Percentiles rank a stretch among this genome's conserved stretches.
Conservation (phyloP, 768 basidiomycete genomes). For the Trametes elegans region DNA sequence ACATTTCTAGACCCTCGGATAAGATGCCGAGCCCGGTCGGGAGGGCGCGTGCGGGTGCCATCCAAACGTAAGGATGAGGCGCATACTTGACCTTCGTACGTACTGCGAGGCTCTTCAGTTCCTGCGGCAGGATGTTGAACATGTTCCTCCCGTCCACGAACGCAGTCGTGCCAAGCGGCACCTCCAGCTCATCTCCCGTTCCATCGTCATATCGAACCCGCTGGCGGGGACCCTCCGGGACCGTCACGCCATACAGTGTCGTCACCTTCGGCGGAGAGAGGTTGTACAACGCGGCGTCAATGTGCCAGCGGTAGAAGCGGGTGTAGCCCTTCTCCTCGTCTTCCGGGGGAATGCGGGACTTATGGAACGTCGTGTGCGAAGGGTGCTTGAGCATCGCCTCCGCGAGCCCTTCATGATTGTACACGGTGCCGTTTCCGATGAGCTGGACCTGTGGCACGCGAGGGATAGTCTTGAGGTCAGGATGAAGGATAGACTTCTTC, state of each 20-base stretch:
- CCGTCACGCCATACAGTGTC: slow-evolving; percentile 74
- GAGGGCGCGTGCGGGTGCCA: slow-evolving; percentile 71
- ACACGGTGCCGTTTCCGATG: slow-evolving; percentile 84
- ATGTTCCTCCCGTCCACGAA: slow-evolving; percentile 80
- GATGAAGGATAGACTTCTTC: slow-evolving; percentile 80
- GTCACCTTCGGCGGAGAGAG: slow-evolving; percentile 81
- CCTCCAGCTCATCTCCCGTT: slow-evolving; percentile 76
- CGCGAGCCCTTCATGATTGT: slow-evolving; percentile 77
- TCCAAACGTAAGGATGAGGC: slow-evolving; percentile 90
- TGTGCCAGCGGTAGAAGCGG: slow-evolving; percentile 92
- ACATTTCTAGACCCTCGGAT: slow-evolving; percentile 69
- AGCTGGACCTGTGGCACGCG: slow-evolving; percentile 88
- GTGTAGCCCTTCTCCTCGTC: slow-evolving; percentile 78
- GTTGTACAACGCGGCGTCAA: slow-evolving; percentile 83
- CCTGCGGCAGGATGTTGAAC: slow-evolving; percentile 73
- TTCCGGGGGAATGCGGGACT: slow-evolving; percentile 66
- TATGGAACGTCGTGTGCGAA: slow-evolving; percentile 84
- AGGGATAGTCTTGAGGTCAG: slow-evolving; percentile 89
- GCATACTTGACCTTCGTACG: slow-evolving; percentile 73
- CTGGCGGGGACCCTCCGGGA: slow-evolving; percentile 68
- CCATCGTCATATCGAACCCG: slow-evolving; percentile 80
- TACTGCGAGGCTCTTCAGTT: slow-evolving; percentile 79
- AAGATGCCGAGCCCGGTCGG: slow-evolving; percentile 84
- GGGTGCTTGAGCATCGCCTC: slow-evolving; percentile 83
- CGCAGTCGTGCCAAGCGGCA: slow-evolving; percentile 85